Percentiles rank a stretch among this genome's conserved stretches.
Conservation (phyloP, 2,329 filamentous ascomycete species). For the Beauveria medogensis region DNA sequence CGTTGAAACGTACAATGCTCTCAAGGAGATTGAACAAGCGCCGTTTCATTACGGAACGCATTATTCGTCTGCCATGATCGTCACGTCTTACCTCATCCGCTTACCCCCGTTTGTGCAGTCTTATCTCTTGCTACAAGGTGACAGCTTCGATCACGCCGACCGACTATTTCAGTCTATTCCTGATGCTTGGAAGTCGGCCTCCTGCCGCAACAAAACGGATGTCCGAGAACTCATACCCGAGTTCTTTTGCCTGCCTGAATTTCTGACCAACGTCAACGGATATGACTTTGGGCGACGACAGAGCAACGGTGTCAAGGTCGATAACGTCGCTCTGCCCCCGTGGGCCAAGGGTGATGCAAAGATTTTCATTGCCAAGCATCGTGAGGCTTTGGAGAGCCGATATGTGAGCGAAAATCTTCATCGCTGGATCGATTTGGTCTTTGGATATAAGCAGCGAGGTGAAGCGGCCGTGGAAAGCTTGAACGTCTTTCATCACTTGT, state of each 20-base stretch:
- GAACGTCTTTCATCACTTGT: constrained; percentile 94
- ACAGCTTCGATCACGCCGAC: constrained; percentile 91
- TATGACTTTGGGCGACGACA: constrained; percentile 91
- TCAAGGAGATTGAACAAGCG: constrained; percentile 85
- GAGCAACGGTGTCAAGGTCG: constrained; percentile 69
- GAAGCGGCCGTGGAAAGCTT: constrained; percentile 84
- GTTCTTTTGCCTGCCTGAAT: constrained; percentile 95
- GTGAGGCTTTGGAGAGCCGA: constrained; percentile 90
- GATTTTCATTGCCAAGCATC: constrained; percentile 90
- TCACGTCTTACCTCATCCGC: constrained; percentile 90
- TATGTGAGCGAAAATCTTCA: constrained; percentile 86
- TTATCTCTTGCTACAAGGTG: constrained; percentile 89
- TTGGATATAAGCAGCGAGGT: constrained; percentile 87
- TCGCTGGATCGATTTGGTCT: constrained; percentile 92
- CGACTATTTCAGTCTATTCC: constrained; percentile 89
- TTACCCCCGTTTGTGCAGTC: constrained; percentile 95
- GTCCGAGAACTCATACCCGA: constrained; percentile 92
- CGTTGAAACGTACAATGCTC: constrained; percentile 73
- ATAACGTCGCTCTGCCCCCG: constrained; percentile 80
- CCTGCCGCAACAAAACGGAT: constrained; percentile 83
- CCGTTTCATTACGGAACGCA: constrained; percentile 98
- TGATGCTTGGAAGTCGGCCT: constrained; percentile 85
- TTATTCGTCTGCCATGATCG: constrained; percentile 98
- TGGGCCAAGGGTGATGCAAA: constrained; percentile 97
- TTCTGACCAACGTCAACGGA: constrained; percentile 84